Evolutionary conservation across 768 basidiomycete genomes (phyloP), one percentile per base, ranked within the genome.

Genomic region (Pleurotus giganteus): DNA sequence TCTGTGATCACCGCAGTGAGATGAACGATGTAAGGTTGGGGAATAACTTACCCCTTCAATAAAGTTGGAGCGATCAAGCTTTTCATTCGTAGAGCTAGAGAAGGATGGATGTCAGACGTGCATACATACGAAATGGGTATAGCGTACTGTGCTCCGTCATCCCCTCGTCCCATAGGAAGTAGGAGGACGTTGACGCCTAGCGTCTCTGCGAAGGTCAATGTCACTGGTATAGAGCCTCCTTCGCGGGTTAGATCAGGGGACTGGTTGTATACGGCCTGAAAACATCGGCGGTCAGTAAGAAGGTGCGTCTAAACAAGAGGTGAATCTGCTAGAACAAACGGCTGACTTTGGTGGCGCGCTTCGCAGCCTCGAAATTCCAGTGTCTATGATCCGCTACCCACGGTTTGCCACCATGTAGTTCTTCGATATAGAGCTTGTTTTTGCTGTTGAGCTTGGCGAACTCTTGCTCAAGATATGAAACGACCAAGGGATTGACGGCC

Each of bases 211-310:
- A 98, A 96, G 1, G 93, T 95, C 55, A 98, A 78, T 3, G 94
- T 95, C 27, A 96, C 91, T 0, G 94, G 94, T 58, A 95, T 95
- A 4, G 91, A 92, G 4, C 95, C 95, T n/a, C 93, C 93, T 68
- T 96, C 94, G 37, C 93, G 83, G 1, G 89, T 94, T 56, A 88
- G 74, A 66, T 95, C 91, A 0, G 94, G 94, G 4, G 83, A 81
- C 65, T 79, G 78, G 43, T 81, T 75, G 72, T 92, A 94, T 7
- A 94, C 65, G n/a, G 67, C 68, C 78, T 80, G 13, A 46, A 36
- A 19, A 65, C 5, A 53, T 47, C 42, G 49, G 17, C 13, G 71
- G 66, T 71, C 75, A 55, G 61, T 58, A 5, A 34, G 8, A 42
- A 9, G 19, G 11, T 15, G 8, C 5, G 2, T 19, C 2, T 24